phyloP scores from a whole-genome alignment of 2,329 filamentous ascomycete species.

The Fusarium sp. region DNA sequence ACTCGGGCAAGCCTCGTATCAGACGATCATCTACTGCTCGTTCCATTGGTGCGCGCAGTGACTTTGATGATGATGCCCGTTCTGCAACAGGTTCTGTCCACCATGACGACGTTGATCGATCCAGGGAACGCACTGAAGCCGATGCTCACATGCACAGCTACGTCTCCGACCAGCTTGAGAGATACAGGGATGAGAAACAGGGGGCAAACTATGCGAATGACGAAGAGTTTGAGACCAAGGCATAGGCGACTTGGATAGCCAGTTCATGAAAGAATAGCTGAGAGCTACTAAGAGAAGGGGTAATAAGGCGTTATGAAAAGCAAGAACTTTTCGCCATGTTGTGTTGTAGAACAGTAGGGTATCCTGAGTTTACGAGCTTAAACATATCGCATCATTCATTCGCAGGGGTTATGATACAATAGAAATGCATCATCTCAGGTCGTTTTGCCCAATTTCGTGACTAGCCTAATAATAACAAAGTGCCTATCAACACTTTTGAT shows the following conservation, averaged over 20 bases:
- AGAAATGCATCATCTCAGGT: conserved; percentile 1
- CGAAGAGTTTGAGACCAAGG: conserved; percentile 64
- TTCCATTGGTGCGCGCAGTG: conserved; percentile 86
- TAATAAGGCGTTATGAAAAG: conserved; percentile 39
- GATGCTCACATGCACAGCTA: conserved; percentile 83
- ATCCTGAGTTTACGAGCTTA: conserved; percentile 27
- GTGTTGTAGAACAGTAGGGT: conserved; percentile 11
- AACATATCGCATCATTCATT: conserved; percentile 25
- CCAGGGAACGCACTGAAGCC: conserved; percentile 65
- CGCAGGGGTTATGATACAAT: conserved; percentile 21
- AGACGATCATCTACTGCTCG: conserved; percentile 85
- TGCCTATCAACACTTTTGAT: not conserved
- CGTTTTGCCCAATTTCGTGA: not conserved
- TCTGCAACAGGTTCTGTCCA: conserved; percentile 53
- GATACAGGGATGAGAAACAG: conserved; percentile 64
- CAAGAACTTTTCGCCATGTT: conserved; percentile 22
- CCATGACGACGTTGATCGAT: conserved; percentile 58
- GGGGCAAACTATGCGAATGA: conserved; percentile 50
- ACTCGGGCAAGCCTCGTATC: conserved; percentile 65
- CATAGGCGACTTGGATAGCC: conserved; percentile 34
- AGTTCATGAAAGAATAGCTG: conserved; percentile 8
- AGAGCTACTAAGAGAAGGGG: conserved; percentile 23
- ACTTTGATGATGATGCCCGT: conserved; percentile 69
- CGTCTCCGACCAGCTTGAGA: conserved; percentile 82
- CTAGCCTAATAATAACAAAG: not conserved